Evolutionary conservation across 169 alveolate species (phyloP).

Genomic region (Theileria annulata): DNA sequence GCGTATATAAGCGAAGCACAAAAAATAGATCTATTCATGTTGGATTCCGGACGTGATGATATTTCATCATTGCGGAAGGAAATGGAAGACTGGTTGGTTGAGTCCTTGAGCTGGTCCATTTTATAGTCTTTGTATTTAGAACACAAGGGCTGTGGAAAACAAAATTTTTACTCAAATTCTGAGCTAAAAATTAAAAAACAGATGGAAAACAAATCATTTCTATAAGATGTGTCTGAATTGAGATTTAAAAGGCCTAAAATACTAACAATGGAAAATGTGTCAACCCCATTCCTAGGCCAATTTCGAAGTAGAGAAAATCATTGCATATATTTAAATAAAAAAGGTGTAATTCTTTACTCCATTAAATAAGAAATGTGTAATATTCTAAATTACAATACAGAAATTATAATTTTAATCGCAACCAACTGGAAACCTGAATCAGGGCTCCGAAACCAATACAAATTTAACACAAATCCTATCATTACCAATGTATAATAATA

Average conservation of each 20-base stretch:
- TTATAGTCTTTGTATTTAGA: not conserved
- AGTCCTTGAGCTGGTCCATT: not conserved
- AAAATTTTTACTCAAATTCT: not conserved
- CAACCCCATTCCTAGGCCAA: not conserved
- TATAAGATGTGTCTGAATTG: not conserved
- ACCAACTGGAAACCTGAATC: not conserved
- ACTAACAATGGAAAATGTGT: not conserved
- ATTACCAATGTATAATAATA: not conserved
- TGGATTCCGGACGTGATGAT: not conserved
- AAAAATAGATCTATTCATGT: slow-evolving; percentile 10
- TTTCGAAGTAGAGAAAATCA: not conserved
- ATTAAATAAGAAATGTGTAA: not conserved
- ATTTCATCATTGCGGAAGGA: not conserved
- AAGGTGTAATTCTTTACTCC: not conserved
- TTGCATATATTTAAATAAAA: not conserved
- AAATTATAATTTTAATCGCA: not conserved
- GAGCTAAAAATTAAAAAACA: not conserved
- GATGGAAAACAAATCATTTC: not conserved
- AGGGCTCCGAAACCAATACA: not conserved
- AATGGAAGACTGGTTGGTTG: slow-evolving; percentile 2
- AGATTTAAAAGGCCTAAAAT: not conserved
- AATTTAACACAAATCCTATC: not conserved
- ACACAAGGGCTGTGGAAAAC: not conserved
- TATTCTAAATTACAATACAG: not conserved
- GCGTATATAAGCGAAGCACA: slow-evolving; percentile 43